Conservation (phyloP, 2,329 filamentous ascomycete species). For the Penicillium sp. region DNA sequence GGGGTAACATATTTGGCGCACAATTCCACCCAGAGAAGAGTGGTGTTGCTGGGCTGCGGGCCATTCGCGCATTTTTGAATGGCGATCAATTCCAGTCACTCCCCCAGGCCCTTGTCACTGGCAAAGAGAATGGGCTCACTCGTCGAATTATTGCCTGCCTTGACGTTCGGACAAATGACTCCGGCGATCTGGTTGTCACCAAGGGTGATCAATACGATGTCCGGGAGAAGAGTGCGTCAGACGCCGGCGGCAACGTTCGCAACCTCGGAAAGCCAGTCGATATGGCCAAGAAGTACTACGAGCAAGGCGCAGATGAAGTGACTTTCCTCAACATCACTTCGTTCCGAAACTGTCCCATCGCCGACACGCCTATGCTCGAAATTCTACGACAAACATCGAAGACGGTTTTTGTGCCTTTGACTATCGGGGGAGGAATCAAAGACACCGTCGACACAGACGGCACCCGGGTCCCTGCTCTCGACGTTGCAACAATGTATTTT, state of each 20-base stretch:
- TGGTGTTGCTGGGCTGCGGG: constrained; percentile 79
- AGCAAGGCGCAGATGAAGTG: constrained; percentile 93
- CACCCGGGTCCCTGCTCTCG: constrained; percentile 79
- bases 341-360: constrained; percentile 91
- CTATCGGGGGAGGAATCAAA: constrained; percentile 90
- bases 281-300: constrained; percentile 90
- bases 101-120: constrained; percentile 24
- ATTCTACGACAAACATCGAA: constrained; percentile 80
- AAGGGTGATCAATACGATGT: constrained; percentile 99
- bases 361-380: constrained; percentile 94
- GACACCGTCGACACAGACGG: constrained; percentile 89
- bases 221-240: constrained; percentile 71
- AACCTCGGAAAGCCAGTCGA: constrained; percentile 97
- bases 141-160: constrained; percentile 91
- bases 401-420: constrained; percentile 93
- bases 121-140: constrained; percentile 67
- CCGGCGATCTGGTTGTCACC: constrained; percentile 92
- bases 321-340: constrained; percentile 98
- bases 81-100: constrained; percentile 61
- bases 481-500: constrained; percentile 97
- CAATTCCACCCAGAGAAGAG: constrained; percentile 99
- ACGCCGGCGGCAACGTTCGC: constrained; percentile 64
- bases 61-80: constrained; percentile 82
- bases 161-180: constrained; percentile 91
- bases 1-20: constrained; percentile 81